phyloP scores from a whole-genome alignment of 2,329 filamentous ascomycete genomes.

The Trichoderma sp. region DNA sequence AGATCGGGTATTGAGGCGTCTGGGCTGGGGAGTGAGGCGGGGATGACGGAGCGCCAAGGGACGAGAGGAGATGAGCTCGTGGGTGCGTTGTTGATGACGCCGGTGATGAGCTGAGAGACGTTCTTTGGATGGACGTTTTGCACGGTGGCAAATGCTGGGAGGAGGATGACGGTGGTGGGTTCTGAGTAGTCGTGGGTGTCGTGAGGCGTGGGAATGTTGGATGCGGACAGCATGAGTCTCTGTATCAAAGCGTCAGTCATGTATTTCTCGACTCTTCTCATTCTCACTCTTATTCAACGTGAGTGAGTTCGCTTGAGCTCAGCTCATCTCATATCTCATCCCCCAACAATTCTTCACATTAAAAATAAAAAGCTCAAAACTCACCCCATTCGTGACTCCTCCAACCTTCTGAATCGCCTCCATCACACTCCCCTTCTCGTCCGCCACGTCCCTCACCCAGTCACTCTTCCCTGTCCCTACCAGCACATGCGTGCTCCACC shows the following conservation, averaged over 20 bases:
- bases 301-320: background rate
- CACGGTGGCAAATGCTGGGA: conserved; percentile 82
- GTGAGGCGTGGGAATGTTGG: conserved; percentile 82
- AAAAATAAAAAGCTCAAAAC: conserved; percentile 36
- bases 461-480: conserved; percentile 96
- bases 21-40: conserved; percentile 39
- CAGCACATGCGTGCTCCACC: conserved; percentile 85
- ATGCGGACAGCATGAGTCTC: conserved; percentile 89
- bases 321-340: background rate
- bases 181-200: conserved; percentile 64
- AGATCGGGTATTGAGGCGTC: conserved; percentile 39
- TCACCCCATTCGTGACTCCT: conserved; percentile 69
- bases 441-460: conserved; percentile 86
- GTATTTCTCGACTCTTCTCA: background rate
- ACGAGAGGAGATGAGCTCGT: conserved; percentile 71
- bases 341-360: background rate
- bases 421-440: conserved; percentile 87
- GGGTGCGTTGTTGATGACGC: conserved; percentile 71
- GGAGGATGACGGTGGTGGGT: conserved; percentile 79
- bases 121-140: conserved; percentile 80
- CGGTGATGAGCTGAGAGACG: conserved; percentile 71
- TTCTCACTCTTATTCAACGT: background rate
- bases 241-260: conserved; percentile 41
- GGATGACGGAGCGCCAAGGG: conserved; percentile 42
- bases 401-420: conserved; percentile 66